phyloP scores from a whole-genome alignment of 192 early-diverging fungal species.

The Mortierella alpina region DNA sequence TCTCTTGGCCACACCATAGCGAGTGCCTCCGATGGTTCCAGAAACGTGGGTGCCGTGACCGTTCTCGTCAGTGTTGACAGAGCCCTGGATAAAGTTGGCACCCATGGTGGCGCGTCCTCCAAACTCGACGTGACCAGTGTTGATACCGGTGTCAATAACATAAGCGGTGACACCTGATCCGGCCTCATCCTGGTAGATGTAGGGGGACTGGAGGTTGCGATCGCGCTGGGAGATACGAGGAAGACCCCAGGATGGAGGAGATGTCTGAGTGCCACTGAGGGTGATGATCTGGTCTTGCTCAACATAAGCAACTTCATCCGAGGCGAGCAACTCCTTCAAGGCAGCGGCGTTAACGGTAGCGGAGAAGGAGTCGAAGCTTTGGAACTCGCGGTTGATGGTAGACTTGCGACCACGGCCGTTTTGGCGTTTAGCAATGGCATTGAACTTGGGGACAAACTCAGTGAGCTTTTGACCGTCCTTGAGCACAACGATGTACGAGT shows the following conservation, averaged over 20 bases:
- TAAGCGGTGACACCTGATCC: slow-evolving; percentile 60
- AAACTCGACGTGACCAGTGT: slow-evolving; percentile 60
- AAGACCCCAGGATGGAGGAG: slow-evolving; percentile 90
- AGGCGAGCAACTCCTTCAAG: slow-evolving; percentile 31
- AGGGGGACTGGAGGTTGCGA: slow-evolving; percentile 53
- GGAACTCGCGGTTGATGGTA: slow-evolving; percentile 32
- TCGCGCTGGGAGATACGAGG: slow-evolving; percentile 73
- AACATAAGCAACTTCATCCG: slow-evolving; percentile 75
- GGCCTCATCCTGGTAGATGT: slow-evolving; percentile 37
- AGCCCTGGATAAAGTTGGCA: slow-evolving; percentile 50
- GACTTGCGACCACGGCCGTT: slow-evolving; percentile 38
- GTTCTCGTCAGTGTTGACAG: slow-evolving; percentile 56
- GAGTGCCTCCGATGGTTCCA: slow-evolving; percentile 59
- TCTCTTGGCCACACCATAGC: slow-evolving; percentile 83
- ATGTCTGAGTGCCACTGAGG: slow-evolving; percentile 65
- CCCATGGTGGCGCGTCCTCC: slow-evolving; percentile 61
- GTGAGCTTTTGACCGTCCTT: slow-evolving; percentile 16
- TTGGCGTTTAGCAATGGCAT: slow-evolving; percentile 33
- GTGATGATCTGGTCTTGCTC: slow-evolving; percentile 85
- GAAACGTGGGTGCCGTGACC: slow-evolving; percentile 67
- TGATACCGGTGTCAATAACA: slow-evolving; percentile 66
- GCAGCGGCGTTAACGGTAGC: slow-evolving; percentile 33
- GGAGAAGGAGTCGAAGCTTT: slow-evolving; percentile 16
- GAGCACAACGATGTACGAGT: slow-evolving; percentile 50
- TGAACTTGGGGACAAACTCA: slow-evolving; percentile 34